Conservation (phyloP, 495 filamentous ascomycete species). For the Aspergillus conjunctus region DNA sequence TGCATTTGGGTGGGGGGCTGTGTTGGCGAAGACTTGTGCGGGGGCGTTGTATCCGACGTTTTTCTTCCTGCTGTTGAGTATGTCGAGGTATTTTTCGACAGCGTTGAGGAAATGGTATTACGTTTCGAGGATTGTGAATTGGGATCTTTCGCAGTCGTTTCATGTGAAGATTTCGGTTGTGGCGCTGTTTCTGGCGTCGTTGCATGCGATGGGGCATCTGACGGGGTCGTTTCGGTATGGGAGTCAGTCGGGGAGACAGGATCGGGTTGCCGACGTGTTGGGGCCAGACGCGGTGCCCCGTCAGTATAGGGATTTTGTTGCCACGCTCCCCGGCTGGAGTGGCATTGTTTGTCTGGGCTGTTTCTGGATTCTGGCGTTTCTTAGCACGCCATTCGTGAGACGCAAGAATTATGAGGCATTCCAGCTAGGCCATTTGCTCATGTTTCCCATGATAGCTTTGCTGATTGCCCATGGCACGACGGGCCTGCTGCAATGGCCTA, state of each 20-base stretch:
- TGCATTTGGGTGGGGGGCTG: slow-evolving; percentile 11
- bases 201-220: slow-evolving; percentile 13
- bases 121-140: neutral
- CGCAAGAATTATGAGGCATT: neutral
- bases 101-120: neutral
- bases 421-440: neutral
- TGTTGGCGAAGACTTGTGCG: neutral
- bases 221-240: slow-evolving; percentile 6
- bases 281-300: neutral
- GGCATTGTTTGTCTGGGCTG: neutral
- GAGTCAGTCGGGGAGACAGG: neutral
- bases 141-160: neutral
- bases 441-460: slow-evolving; percentile 1
- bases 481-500: slow-evolving; percentile 7
- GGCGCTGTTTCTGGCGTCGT: slow-evolving; percentile 1
- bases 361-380: neutral
- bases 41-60: neutral
- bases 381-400: neutral
- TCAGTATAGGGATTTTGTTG: neutral
- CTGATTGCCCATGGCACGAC: slow-evolving; percentile 11
- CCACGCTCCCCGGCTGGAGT: neutral
- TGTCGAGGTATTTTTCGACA: neutral
- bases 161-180: slow-evolving; percentile 13
- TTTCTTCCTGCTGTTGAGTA: neutral
- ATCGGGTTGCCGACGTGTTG: neutral